Conservation (phyloP, 352 stramenopile genomes). For the Pseudoperonospora humuli region DNA sequence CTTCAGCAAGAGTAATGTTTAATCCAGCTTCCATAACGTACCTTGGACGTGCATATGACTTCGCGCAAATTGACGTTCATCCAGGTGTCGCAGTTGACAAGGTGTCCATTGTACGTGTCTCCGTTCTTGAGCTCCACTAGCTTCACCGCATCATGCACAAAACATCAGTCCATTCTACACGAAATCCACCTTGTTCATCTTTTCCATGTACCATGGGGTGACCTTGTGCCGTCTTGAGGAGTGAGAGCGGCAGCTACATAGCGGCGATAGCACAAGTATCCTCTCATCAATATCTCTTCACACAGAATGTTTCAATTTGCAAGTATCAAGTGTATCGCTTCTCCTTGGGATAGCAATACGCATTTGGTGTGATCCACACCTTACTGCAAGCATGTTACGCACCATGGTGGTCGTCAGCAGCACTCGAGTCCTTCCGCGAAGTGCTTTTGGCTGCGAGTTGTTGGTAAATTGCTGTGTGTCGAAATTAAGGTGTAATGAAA, state of each 20-base stretch:
- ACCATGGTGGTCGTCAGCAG: constrained; percentile 17
- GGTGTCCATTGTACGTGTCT: constrained; percentile 96
- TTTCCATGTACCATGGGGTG: constrained; percentile 82
- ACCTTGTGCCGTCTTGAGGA: constrained; percentile 92
- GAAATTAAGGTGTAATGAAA: constrained; percentile 11
- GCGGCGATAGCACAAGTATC: constrained; percentile 16
- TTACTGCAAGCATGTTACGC: background rate
- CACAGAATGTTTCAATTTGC: background rate
- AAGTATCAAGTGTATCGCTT: background rate
- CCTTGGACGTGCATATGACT: constrained; percentile 97
- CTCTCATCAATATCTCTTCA: constrained; percentile 1
- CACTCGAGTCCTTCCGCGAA: constrained; percentile 2
- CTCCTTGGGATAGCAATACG: background rate
- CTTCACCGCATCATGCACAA: constrained; percentile 20
- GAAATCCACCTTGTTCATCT: background rate
- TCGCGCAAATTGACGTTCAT: constrained; percentile 99
- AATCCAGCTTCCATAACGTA: constrained; percentile 10
- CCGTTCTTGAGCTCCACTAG: constrained; percentile 99
- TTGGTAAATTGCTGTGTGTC: constrained; percentile 10
- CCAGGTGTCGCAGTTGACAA: constrained; percentile 97
- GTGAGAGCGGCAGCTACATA: constrained; percentile 89
- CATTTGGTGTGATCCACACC: background rate
- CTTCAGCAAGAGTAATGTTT: background rate
- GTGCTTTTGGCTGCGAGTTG: constrained; percentile 2
- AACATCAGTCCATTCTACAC: background rate